Conservation (phyloP, 257 asterid genomes). For the Solanum etuberosum region DNA sequence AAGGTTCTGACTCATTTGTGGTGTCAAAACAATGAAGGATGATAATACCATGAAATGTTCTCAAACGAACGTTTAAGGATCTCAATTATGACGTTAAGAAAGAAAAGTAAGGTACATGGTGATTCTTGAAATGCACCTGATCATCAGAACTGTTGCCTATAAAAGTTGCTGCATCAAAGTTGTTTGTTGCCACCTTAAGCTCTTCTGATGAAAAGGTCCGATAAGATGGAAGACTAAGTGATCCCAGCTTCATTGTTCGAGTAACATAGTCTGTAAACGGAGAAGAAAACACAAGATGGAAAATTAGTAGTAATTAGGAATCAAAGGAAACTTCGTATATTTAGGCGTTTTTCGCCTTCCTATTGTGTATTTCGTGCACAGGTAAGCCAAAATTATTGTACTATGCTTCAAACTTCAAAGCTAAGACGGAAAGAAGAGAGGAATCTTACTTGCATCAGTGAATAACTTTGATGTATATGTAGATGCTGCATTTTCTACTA, state of each 20-base stretch:
- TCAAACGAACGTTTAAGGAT: not conserved
- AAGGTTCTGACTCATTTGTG: not conserved
- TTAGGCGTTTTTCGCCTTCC: not conserved
- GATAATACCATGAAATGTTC: not conserved
- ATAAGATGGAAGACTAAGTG: constrained; percentile 64
- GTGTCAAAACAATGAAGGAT: not conserved
- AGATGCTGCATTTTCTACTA: constrained; percentile 37
- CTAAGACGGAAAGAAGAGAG: not conserved
- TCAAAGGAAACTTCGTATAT: not conserved
- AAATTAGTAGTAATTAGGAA: not conserved
- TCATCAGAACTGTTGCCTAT: constrained; percentile 52
- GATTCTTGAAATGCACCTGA: constrained; percentile 34
- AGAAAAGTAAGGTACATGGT: not conserved
- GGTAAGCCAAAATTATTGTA: not conserved
- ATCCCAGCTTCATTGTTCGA: constrained; percentile 68
- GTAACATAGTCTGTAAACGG: constrained; percentile 41
- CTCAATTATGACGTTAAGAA: not conserved
- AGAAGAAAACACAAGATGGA: not conserved
- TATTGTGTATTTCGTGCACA: not conserved
- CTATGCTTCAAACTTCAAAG: not conserved
- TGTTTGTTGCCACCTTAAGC: constrained; percentile 67
- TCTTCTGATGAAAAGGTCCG: constrained; percentile 65
- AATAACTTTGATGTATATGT: constrained; percentile 62
- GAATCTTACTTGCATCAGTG: constrained; percentile 68
- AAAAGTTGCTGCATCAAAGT: constrained; percentile 46